These are phyloP conservation scores for Funneliformis mosseae DNA, from an alignment of 192 early-diverging fungal genomes.

Conservation along the genomic window DNA sequence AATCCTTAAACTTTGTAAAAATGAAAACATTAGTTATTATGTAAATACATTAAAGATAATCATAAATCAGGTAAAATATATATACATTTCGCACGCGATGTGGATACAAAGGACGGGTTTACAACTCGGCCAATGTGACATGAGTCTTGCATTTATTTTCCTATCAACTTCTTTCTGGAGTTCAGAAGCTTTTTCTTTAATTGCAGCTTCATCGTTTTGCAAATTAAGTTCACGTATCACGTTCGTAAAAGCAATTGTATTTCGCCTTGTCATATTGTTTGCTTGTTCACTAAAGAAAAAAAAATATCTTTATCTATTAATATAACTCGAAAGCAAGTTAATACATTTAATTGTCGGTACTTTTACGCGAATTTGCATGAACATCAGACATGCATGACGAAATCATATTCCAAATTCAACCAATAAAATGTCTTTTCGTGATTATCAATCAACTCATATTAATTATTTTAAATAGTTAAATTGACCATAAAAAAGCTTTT, in stretches of 20 bases:
- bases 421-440: too few relatives aligned
- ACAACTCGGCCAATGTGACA: conserved; percentile 2
- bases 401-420: too few relatives aligned
- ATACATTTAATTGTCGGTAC: too few relatives aligned
- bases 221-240: neutral
- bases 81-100: conserved; percentile 18
- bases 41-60: neutral
- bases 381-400: too few relatives aligned
- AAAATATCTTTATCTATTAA: too few relatives aligned
- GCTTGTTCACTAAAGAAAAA: too few relatives aligned
- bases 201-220: neutral
- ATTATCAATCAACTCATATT: too few relatives aligned
- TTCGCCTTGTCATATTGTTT: neutral
- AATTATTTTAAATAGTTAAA: too few relatives aligned
- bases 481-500: too few relatives aligned
- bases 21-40: neutral
- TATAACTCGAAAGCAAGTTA: too few relatives aligned
- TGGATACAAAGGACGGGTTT: conserved; percentile 9
- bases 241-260: neutral
- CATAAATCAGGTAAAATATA: neutral
- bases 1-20: neutral
- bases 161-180: neutral
- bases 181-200: neutral
- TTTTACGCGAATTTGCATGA: too few relatives aligned
- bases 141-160: neutral